phyloP scores from a whole-genome alignment of 805 yeast species.

The Candida anglica region DNA sequence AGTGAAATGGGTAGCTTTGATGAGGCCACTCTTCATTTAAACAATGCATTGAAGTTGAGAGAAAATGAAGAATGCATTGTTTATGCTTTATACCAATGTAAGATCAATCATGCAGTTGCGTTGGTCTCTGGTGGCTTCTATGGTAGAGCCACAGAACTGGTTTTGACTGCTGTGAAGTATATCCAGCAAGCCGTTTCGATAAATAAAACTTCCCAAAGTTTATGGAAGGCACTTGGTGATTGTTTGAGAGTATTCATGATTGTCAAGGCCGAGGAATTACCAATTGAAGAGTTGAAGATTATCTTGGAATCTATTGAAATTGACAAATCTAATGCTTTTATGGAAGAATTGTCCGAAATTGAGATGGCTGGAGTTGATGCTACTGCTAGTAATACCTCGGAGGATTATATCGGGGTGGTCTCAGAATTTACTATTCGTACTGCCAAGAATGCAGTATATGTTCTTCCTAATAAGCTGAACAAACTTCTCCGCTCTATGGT shows the following conservation, averaged over 20 bases:
- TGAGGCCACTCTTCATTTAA: constrained; percentile 49
- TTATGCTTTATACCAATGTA: constrained; percentile 53
- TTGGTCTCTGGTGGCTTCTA: constrained; percentile 59
- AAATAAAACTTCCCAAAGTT: constrained; percentile 39
- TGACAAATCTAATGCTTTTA: constrained; percentile 11
- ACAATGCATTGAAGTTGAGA: constrained; percentile 33
- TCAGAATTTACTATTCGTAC: constrained; percentile 41
- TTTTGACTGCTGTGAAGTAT: constrained; percentile 43
- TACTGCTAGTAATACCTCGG: no score
- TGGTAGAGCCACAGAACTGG: constrained; percentile 56
- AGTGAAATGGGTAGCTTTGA: constrained; percentile 64
- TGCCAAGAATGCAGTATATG: constrained; percentile 40
- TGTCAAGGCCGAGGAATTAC: constrained; percentile 47
- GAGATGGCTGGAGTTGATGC: constrained; percentile 6
- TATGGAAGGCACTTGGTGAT: constrained; percentile 68
- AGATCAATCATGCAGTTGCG: constrained; percentile 49
- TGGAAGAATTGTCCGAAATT: constrained; percentile 11
- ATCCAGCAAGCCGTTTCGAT: constrained; percentile 33
- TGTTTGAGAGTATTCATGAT: constrained; percentile 49
- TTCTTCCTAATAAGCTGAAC: constrained; percentile 33
- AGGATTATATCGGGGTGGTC: constrained; percentile 29
- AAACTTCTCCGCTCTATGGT: constrained; percentile 51
- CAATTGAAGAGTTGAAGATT: constrained; percentile 26
- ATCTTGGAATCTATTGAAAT: constrained; percentile 11
- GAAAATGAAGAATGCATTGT: constrained; percentile 49